Conservation (phyloP, 805 yeast genomes). For the Candida loeiensis region DNA sequence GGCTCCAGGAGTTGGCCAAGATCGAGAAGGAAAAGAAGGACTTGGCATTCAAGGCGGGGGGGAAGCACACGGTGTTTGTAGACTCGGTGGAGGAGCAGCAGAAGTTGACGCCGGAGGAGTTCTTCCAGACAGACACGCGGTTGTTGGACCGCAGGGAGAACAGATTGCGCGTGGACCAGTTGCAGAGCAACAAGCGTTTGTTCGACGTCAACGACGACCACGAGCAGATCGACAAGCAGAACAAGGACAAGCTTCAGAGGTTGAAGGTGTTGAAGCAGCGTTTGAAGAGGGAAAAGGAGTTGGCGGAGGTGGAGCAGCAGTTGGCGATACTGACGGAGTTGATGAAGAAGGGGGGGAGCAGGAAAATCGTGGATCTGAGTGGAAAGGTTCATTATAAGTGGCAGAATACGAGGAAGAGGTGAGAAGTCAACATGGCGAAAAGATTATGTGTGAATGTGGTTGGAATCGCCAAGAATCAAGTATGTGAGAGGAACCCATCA, state of each 20-base stretch:
- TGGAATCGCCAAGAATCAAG: no score
- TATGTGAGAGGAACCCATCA: no score
- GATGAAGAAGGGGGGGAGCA: constrained; percentile 87
- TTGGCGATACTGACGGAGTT: constrained; percentile 79
- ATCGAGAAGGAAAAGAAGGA: constrained; percentile 54
- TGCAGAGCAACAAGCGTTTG: constrained; percentile 38
- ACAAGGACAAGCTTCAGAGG: constrained; percentile 57
- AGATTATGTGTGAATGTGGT: no score
- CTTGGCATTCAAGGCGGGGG: constrained; percentile 52
- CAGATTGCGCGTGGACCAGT: constrained; percentile 60
- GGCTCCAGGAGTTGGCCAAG: constrained; percentile 64
- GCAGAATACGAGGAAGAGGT: constrained; percentile 71
- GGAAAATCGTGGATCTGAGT: constrained; percentile 60
- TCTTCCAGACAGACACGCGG: constrained; percentile 67
- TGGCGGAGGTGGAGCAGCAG: constrained; percentile 63
- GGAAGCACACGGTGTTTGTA: constrained; percentile 84
- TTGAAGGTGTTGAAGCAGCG: constrained; percentile 59
- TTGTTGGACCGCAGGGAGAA: constrained; percentile 66
- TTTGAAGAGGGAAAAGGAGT: constrained; percentile 65
- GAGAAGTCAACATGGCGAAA: no score
- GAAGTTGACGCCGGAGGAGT: constrained; percentile 58
- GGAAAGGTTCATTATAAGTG: constrained; percentile 80
- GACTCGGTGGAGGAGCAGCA: constrained; percentile 56
- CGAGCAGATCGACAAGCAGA: constrained; percentile 30
- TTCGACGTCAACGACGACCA: constrained; percentile 27